Conservation (phyloP, 768 basidiomycete genomes). For the Ephemerocybe angulata region DNA sequence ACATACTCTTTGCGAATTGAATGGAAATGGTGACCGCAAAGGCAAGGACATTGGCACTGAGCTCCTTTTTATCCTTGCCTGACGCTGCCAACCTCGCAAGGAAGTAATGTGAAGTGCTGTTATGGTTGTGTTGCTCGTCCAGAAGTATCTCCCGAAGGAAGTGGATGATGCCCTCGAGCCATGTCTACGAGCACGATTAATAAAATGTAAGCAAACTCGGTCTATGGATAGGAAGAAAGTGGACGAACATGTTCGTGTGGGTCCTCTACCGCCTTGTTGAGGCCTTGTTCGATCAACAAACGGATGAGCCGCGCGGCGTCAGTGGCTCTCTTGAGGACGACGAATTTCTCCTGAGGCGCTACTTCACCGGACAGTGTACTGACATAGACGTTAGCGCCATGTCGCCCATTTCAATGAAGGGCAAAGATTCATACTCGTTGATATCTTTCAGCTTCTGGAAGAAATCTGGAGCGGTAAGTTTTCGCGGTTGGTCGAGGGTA, state of each 20-base stretch:
- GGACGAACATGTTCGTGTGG: not conserved
- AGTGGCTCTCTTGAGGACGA: not conserved
- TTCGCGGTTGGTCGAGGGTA: not conserved
- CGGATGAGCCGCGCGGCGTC: not conserved
- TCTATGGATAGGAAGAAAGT: not conserved
- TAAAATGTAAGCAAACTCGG: no score
- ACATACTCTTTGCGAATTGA: not conserved
- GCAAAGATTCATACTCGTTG: not conserved
- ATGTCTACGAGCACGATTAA: not conserved
- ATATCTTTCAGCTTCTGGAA: not conserved
- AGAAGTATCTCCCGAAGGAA: not conserved
- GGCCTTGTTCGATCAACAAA: not conserved
- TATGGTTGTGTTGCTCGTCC: not conserved
- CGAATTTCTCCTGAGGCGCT: not conserved
- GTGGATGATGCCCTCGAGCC: not conserved
- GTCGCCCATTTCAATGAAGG: not conserved
- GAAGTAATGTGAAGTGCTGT: not conserved
- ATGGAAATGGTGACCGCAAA: not conserved
- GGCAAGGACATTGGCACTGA: not conserved
- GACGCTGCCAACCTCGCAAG: not conserved
- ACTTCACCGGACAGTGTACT: conserved; percentile 1
- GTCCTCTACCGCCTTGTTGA: not conserved
- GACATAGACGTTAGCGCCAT: not conserved
- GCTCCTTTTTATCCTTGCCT: not conserved
- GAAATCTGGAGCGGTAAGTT: not conserved